Base-by-base conservation (phyloP, 768 basidiomycete genomes). In the Boletus subcaerulescens region DNA sequence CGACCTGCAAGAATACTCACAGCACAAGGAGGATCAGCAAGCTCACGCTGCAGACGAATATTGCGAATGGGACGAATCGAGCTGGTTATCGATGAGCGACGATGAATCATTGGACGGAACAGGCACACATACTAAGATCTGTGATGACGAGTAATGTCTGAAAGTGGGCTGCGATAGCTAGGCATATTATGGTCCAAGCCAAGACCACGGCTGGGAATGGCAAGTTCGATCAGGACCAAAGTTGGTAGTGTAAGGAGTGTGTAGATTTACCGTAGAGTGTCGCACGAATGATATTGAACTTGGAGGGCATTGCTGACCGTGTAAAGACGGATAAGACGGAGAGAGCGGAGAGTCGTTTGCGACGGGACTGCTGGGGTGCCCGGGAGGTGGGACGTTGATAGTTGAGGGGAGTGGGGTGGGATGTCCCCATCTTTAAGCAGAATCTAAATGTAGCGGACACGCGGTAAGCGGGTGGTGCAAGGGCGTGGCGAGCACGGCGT, bases 21-120 rank as follows among this genome's bases (percentile, higher is more conserved):
- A 93, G 79, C 52, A 81, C 71, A 40, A 82, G 60, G 48, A 91
- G 79, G 61, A 91, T 81, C 59, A 89, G 70, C 66, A 91, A 65
- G 65, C 86, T 89, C 36, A 80, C 81, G 40, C 78, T 78, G 64
- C 85, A 88, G 42, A 91, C 88, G 61, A 92, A 92, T 66, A 93
- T 80, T 50, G 91, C 86, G 65, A 91, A 89, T 17, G 91, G 91
- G 38, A 93, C 85, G 67, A 92, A 93, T 74, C 86, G 89, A 74
- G 91, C 91, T 93, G 62, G 9, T 31, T 43, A 20, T 43, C 52
- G 36, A 47, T 49, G 32, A 62, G 20, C 6, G 42, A 56, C n/a
- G 53, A 45, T 9, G 35, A 11, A 40, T 24, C 5, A 18, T n/a
- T n/a, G 40, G n/a, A 47, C 31, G 14, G 48, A 17, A 48, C 8